These are phyloP conservation scores for Cyclocybe cylindracea DNA, from an alignment of 768 basidiomycete genomes.

Conservation along the genomic window DNA sequence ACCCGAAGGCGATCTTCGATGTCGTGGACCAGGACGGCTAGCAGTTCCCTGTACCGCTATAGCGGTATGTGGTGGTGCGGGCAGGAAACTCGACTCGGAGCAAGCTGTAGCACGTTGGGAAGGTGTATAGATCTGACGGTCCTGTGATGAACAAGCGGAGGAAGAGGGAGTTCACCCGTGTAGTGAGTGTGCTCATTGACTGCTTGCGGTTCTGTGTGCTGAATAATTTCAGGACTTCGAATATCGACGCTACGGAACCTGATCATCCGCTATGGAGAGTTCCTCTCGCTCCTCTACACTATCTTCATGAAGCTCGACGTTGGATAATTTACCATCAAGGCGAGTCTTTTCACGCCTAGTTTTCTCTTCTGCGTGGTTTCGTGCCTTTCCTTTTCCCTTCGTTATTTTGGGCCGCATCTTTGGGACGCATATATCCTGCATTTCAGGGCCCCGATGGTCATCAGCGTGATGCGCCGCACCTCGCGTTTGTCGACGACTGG, in stretches of 20 bases:
- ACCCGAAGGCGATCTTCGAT: conserved; percentile 96
- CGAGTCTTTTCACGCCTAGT: conserved; percentile 23
- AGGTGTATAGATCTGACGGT: conserved; percentile 95
- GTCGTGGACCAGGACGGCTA: conserved; percentile 98
- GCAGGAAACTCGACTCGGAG: conserved; percentile 72
- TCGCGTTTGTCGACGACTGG: no score
- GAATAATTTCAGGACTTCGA: conserved; percentile 70
- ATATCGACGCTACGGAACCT: conserved; percentile 97
- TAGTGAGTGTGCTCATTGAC: conserved; percentile 48
- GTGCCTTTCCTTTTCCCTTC: no score
- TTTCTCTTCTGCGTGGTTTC: no score
- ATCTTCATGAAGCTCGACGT: conserved; percentile 41
- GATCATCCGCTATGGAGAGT: conserved; percentile 96
- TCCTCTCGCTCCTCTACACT: conserved; percentile 81
- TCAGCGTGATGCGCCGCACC: no score
- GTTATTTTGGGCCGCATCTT: no score
- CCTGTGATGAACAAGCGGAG: conserved; percentile 98
- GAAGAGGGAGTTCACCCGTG: conserved; percentile 97
- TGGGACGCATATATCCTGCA: no score
- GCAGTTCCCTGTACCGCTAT: conserved; percentile 93
- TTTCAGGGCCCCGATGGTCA: no score
- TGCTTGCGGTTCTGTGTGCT: background rate
- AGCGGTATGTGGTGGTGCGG: conserved; percentile 93
- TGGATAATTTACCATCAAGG: conserved; percentile 94
- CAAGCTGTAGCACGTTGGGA: conserved; percentile 92